Conservation (phyloP, 1,284 basidiomycete genomes). For the Moniliella sp. region DNA sequence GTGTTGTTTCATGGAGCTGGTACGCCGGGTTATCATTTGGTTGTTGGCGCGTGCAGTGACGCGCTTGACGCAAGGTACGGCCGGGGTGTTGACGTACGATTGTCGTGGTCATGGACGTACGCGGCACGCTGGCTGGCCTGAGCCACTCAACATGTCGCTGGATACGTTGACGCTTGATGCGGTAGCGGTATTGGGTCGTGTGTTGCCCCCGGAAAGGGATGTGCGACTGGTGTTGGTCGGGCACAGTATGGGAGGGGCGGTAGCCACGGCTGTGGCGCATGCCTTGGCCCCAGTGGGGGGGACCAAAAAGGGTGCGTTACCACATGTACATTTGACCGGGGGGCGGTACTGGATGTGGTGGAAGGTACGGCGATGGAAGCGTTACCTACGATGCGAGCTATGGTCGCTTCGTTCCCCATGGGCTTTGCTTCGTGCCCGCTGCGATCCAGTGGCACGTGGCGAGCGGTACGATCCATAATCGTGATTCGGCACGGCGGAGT, state of each 20-base stretch:
- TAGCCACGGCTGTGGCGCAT: constrained; percentile 15
- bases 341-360: constrained; percentile 75
- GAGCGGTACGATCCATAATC: constrained; percentile 20
- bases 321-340: constrained; percentile 43
- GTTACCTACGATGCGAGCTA: constrained; percentile 64
- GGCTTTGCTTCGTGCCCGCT: constrained; percentile 58
- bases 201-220: no score
- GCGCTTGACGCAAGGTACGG: constrained; percentile 46
- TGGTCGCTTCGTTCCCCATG: constrained; percentile 63
- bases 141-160: constrained; percentile 18
- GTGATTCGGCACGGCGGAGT: constrained; percentile 23
- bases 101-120: constrained; percentile 51
- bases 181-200: constrained; percentile 7
- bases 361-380: constrained; percentile 91
- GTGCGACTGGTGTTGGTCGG: constrained; percentile 23
- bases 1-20: constrained; percentile 88
- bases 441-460: constrained; percentile 80
- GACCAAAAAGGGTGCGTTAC: constrained; percentile 1
- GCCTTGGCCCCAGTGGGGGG: constrained; percentile 6
- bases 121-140: neutral
- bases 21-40: constrained; percentile 62
- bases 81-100: constrained; percentile 65
- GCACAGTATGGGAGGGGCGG: constrained; percentile 36
- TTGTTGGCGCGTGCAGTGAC: constrained; percentile 58
- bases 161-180: constrained; percentile 12